phyloP scores from a whole-genome alignment of 2,329 filamentous ascomycete species.

The Phialophora expanda region DNA sequence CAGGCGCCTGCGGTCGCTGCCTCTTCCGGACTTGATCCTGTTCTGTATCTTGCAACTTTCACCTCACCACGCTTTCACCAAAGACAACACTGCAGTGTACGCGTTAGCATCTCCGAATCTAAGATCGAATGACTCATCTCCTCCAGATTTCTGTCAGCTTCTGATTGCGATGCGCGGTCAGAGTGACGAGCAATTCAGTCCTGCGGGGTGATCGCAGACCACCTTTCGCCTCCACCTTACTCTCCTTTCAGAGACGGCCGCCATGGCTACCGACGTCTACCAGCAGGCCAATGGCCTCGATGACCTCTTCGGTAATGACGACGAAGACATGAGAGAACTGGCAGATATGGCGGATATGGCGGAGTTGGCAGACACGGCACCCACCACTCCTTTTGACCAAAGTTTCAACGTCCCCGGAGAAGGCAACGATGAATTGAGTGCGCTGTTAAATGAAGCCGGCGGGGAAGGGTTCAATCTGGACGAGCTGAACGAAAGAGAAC shows the following conservation, averaged over 20 bases:
- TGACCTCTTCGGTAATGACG: slow-evolving; percentile 34
- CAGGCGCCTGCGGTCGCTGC: slow-evolving; percentile 12
- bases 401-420: slow-evolving; percentile 30
- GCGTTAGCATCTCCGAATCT: background rate
- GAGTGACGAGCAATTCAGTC: slow-evolving; percentile 7
- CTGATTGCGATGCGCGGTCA: slow-evolving; percentile 24
- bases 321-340: slow-evolving; percentile 11
- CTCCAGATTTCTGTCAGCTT: background rate
- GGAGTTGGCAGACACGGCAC: slow-evolving; percentile 20
- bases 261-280: slow-evolving; percentile 33
- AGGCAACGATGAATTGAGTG: slow-evolving; percentile 38
- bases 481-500: slow-evolving; percentile 36
- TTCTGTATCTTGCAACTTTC: slow-evolving; percentile 5
- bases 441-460: slow-evolving; percentile 45
- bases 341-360: slow-evolving; percentile 21
- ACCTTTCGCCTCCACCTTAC: slow-evolving; percentile 15
- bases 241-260: background rate
- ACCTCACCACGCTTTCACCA: background rate
- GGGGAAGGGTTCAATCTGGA: slow-evolving; percentile 36
- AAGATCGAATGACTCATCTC: background rate
- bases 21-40: slow-evolving; percentile 22
- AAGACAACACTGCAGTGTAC: background rate
- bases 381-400: slow-evolving; percentile 28
- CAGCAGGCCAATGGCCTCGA: slow-evolving; percentile 38
- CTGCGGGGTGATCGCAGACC: slow-evolving; percentile 18